Percentiles rank a stretch among this genome's conserved stretches.
Conservation (phyloP, 306 rosid genomes). For the Styphnolobium japonicum region DNA sequence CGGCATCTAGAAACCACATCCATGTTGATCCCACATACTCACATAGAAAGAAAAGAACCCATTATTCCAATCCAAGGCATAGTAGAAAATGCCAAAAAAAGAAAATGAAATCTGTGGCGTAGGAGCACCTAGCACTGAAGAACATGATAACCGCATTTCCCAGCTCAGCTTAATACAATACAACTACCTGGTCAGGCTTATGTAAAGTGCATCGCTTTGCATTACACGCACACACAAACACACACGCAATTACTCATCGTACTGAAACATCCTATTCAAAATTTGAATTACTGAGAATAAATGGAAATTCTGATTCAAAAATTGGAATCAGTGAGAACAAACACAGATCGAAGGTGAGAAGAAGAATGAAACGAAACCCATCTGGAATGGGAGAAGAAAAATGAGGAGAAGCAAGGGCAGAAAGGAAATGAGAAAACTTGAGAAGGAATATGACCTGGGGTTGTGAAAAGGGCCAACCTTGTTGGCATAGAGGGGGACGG, state of each 20-base stretch:
- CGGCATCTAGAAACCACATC: background rate
- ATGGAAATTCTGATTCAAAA: too few relatives aligned
- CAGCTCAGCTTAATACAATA: too few relatives aligned
- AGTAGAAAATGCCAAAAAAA: too few relatives aligned
- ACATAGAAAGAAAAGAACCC: too few relatives aligned
- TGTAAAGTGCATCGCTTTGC: background rate
- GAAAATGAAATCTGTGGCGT: too few relatives aligned
- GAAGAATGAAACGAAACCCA: background rate
- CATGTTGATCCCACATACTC: background rate
- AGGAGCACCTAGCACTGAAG: too few relatives aligned
- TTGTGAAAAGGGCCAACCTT: slow-evolving; percentile 63
- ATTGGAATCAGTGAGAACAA: too few relatives aligned
- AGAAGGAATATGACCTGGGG: slow-evolving; percentile 54
- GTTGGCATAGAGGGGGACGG: slow-evolving; percentile 54
- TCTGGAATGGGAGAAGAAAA: background rate
- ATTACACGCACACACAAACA: background rate
- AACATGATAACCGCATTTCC: background rate
- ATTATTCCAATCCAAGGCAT: too few relatives aligned
- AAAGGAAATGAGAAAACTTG: too few relatives aligned
- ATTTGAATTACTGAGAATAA: too few relatives aligned
- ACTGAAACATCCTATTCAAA: background rate
- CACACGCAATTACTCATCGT: background rate
- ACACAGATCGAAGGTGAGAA: slow-evolving; percentile 33
- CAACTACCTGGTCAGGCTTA: background rate
- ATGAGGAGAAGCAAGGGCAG: too few relatives aligned